Conservation (phyloP, 225 moss, liverwort and hornwort genomes). For the Thuidium tamariscinum region DNA sequence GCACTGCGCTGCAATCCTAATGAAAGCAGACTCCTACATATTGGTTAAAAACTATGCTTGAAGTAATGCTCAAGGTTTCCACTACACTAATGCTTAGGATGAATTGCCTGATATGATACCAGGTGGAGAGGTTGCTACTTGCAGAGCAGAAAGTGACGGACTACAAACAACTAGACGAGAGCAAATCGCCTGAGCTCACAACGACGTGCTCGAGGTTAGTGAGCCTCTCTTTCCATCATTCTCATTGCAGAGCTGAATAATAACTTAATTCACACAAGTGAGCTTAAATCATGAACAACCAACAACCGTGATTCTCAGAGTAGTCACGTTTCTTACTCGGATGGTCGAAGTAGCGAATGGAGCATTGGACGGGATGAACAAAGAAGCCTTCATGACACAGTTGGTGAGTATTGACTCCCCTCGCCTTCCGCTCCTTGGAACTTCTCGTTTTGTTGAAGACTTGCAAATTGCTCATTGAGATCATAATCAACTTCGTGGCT, state of each 20-base stretch:
- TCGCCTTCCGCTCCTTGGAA: not conserved
- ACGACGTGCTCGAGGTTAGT: conserved; percentile 21
- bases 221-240: not conserved
- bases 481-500: not conserved
- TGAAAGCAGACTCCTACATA: not conserved
- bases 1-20: not conserved
- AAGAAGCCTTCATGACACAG: conserved; percentile 34
- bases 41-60: not conserved
- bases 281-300: not conserved
- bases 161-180: conserved; percentile 60
- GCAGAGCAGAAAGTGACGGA: conserved; percentile 68
- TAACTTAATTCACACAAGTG: not conserved
- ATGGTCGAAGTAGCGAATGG: conserved; percentile 28
- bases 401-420: conserved; percentile 14
- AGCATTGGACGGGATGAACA: conserved; percentile 36
- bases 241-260: not conserved
- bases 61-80: not conserved
- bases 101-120: not conserved
- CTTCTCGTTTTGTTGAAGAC: not conserved
- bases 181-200: conserved; percentile 26
- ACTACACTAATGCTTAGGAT: not conserved
- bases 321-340: conserved; percentile 19
- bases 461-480: not conserved
- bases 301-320: conserved; percentile 11
- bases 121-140: conserved; percentile 78